Conservation (phyloP, 108 stramenopile species). For the Cylindrotheca fusiformis region DNA sequence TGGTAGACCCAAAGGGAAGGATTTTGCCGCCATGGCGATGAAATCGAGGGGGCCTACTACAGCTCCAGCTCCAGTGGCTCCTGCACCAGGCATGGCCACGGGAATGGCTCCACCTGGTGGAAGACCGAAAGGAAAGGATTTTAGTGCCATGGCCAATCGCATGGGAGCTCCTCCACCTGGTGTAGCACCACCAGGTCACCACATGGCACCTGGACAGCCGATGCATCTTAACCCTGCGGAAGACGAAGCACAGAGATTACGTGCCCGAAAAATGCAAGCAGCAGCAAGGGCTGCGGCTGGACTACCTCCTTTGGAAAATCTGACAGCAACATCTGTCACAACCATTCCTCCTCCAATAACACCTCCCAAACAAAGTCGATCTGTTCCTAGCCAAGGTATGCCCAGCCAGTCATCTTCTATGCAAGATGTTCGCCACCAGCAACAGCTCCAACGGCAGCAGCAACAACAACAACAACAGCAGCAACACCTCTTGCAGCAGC, state of each 20-base stretch:
- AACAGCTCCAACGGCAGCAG: conserved; percentile 24
- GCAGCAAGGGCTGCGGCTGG: conserved; percentile 52
- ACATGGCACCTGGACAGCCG: background rate
- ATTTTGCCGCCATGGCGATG: conserved; percentile 70
- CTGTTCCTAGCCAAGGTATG: background rate
- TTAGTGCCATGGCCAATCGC: conserved; percentile 60
- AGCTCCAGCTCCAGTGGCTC: conserved; percentile 18
- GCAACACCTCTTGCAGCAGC: conserved; percentile 16
- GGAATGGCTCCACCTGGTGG: background rate
- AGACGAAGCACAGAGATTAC: conserved; percentile 14
- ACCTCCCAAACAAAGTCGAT: conserved; percentile 6
- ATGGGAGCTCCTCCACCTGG: conserved; percentile 21
- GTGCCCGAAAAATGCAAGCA: conserved; percentile 40
- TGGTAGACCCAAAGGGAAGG: conserved; percentile 73
- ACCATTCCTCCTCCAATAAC: conserved; percentile 34
- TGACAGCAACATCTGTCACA: conserved; percentile 36
- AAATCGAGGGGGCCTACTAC: conserved; percentile 14
- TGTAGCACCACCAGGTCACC: background rate
- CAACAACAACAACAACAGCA: conserved; percentile 24
- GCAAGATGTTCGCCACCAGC: background rate
- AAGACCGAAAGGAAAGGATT: conserved; percentile 82
- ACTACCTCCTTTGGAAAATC: conserved; percentile 45
- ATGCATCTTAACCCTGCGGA: conserved; percentile 7
- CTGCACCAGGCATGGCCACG: conserved; percentile 12
- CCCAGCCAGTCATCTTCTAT: too few relatives aligned